phyloP scores from a whole-genome alignment of 140 eudicot genomes.

The Flaveria floridana region DNA sequence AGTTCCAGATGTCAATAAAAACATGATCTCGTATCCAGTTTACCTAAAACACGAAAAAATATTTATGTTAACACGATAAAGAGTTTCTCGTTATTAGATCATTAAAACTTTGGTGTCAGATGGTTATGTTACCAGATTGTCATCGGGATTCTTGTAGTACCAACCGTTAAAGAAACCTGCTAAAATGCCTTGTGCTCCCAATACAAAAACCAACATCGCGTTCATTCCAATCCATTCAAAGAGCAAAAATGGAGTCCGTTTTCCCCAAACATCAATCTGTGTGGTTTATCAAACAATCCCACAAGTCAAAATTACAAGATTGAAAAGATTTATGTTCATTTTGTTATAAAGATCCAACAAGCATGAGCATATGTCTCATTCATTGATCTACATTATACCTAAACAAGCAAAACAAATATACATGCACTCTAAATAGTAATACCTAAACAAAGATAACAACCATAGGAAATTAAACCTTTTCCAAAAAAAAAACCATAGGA shows the following conservation, averaged over 20 bases:
- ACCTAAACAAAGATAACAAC: no score
- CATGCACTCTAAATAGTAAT: no score
- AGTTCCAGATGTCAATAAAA: slow-evolving; percentile 70
- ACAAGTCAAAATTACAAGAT: no score
- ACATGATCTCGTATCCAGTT: slow-evolving; percentile 76
- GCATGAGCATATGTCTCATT: no score
- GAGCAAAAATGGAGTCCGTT: slow-evolving; percentile 65
- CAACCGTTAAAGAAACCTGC: slow-evolving; percentile 90
- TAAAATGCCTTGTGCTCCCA: slow-evolving; percentile 88
- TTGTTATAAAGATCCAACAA: no score
- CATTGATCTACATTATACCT: no score
- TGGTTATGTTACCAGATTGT: slow-evolving; percentile 58
- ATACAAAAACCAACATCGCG: slow-evolving; percentile 83
- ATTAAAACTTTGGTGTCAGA: neutral
- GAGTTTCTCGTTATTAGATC: neutral
- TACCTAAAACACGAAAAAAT: neutral
- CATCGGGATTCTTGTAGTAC: slow-evolving; percentile 57
- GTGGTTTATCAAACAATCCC: neutral
- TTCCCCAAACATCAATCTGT: slow-evolving; percentile 87
- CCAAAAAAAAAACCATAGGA: no score
- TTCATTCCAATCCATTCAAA: slow-evolving; percentile 98
- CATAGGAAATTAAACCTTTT: no score
- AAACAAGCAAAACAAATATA: no score
- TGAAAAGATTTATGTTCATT: no score
- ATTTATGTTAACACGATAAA: neutral